Base-by-base conservation (phyloP, 202 grass and related monocot species). In the Zoysia matrella region DNA sequence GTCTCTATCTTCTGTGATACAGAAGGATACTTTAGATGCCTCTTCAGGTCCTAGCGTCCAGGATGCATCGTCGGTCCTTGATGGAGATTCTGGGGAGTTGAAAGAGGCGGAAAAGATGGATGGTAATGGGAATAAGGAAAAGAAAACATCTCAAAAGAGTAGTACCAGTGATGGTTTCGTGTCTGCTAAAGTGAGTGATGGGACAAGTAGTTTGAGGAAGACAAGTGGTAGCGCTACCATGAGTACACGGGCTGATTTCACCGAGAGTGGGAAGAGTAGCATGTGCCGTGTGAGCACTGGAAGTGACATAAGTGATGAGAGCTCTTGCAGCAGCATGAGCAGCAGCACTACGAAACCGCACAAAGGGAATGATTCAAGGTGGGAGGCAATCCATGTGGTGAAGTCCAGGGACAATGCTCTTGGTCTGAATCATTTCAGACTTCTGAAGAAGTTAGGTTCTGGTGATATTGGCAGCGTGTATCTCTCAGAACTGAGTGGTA, bases 121-220 rank as follows among this genome's bases (percentile, higher is more conserved):
- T 84, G 22, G 22, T 22, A 22, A 22, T 22, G 22, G 22, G 22
- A 22, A 22, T 22, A 22, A 22, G 22, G 22, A 22, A 22, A 22
- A 22, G 22, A 22, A 22, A 22, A 22, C 22, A 22, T 22, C 22
- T 22, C 22, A 22, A 22, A 22, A 22, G 22, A 22, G 22, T 22
- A 22, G 22, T 22, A 22, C 22, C 22, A 22, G 22, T 22, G 90
- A 90, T 14, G 92, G 90, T 76, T 95, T 92, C 47, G 72, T 77
- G 48, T 92, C 90, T 70, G 93, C 93, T 53, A 92, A 95, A 89
- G 89, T 92, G 68, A 95, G 90, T 75, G 93, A 90, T 80, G 93
- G 82, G 78, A 94, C 89, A 61, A 90, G 79, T 80, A 92, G 90
- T 80, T 79, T 95, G 58, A 87, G 84, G 66, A 90, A 95, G 81